Evolutionary conservation across 2,329 filamentous ascomycete species (phyloP), one percentile per base, ranked within the genome.

Genomic region (Graphiopsis chlorocephala): DNA sequence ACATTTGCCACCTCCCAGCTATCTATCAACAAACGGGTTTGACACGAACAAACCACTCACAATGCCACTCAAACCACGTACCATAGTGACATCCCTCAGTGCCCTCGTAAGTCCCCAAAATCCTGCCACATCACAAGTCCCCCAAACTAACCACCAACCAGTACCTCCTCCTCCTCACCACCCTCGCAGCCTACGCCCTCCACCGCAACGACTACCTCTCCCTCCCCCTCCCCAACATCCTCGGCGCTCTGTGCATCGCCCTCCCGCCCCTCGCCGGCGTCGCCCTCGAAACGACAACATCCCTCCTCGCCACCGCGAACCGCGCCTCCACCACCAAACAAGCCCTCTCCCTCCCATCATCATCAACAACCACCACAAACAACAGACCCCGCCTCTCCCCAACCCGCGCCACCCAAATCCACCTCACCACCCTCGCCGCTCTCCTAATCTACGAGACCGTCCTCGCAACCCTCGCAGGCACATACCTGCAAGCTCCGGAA

Each of bases 391-490:
- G 72, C 57, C 70, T 71, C 62, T 63, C 72, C 42, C 67, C 71
- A 26, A 68, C 71, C 26, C 78, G 75, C 50, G 60, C 60, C 7
- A 17, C 25, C 4, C 48, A 42, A 11, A 73, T 77, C 61, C 71
- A 76, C 12, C 77, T 73, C 33, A 47, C 71, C 47, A 65, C 72
- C 14, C 66, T 81, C 59, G 76, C 78, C 67, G 72, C 77, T 61
- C 79, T 81, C 64, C 74, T 77, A 60, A 69, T 76, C 58, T 76
- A 73, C 64, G 72, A 76, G 59, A 73, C 75, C n/a, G 78, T 79
- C 31, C 71, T 83, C 26, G 78, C 81, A 6, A 82, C 80, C 0
- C 74, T 83, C 0, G 76, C 78, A 0, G 80, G 80, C 8, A 80
- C 78, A 11, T 76, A 81, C 66, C 73, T 77, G 15, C 72, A 74